Evolutionary conservation across 2,329 filamentous ascomycete genomes (phyloP).

Genomic region (Didymella pomorum): DNA sequence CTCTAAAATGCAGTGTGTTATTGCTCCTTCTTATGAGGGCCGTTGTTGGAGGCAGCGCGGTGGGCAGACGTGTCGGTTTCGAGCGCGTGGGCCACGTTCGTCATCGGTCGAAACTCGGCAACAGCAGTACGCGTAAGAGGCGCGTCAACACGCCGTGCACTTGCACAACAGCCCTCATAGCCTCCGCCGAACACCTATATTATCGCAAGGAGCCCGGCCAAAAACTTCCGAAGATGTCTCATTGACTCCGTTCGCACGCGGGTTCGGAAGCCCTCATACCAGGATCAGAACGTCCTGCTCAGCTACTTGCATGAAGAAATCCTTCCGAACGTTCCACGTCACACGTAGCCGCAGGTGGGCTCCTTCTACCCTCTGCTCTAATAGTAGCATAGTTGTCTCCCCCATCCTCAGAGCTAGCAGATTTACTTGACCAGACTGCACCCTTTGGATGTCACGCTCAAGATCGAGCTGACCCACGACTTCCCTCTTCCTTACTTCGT

Average conservation of each 20-base stretch:
- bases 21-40: not conserved
- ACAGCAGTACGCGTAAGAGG: not conserved
- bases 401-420: not conserved
- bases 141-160: not conserved
- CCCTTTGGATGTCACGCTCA: not conserved
- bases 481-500: not conserved
- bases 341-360: not conserved
- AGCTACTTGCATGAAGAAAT: not conserved
- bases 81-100: not conserved
- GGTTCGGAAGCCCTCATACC: not conserved
- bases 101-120: not conserved
- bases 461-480: not conserved
- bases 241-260: too few relatives aligned
- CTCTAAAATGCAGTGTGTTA: not conserved
- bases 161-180: too few relatives aligned
- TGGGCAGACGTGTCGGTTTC: too few relatives aligned
- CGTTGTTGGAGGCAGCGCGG: not conserved
- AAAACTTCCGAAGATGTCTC: too few relatives aligned
- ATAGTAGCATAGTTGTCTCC: not conserved
- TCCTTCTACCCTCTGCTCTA: not conserved
- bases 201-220: too few relatives aligned
- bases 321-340: not conserved
- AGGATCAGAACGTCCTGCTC: not conserved
- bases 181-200: too few relatives aligned
- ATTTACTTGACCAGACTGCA: not conserved